phyloP scores from a whole-genome alignment of 1,284 basidiomycete species.

The Cutaneotrichosporon cavernicola region DNA sequence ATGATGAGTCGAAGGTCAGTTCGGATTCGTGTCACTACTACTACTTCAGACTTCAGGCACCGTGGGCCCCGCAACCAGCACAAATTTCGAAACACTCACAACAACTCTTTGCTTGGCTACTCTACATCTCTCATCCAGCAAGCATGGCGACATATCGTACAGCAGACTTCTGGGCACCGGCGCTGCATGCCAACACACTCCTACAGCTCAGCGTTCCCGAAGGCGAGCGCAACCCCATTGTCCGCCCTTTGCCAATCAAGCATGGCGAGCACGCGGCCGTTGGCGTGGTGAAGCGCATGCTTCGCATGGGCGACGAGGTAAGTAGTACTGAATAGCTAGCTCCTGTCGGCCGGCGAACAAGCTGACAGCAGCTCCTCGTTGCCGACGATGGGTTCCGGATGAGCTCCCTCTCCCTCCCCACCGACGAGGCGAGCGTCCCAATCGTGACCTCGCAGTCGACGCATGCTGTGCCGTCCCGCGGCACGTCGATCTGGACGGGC shows the following conservation, averaged over 20 bases:
- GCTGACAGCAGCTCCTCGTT: slow-evolving; percentile 31
- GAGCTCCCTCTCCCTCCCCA: slow-evolving; percentile 31
- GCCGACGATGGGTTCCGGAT: slow-evolving; percentile 45
- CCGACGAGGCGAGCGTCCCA: slow-evolving; percentile 19
- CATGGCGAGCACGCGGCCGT: slow-evolving; percentile 39
- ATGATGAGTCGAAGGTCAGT: neutral
- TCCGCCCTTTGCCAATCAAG: slow-evolving; percentile 46
- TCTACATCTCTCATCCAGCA: slow-evolving; percentile 1
- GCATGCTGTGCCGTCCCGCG: slow-evolving; percentile 15
- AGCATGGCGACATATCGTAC: slow-evolving; percentile 29
- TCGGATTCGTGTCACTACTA: neutral
- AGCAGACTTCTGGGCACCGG: slow-evolving; percentile 47
- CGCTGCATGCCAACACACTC: slow-evolving; percentile 48
- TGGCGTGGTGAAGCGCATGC: slow-evolving; percentile 42
- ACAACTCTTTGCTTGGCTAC: neutral
- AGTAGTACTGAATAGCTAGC: neutral
- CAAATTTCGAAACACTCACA: slow-evolving; percentile 12
- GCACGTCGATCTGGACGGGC: slow-evolving; percentile 23
- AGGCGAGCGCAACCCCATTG: slow-evolving; percentile 37
- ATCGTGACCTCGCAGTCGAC: slow-evolving; percentile 18
- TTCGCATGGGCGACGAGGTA: slow-evolving; percentile 21
- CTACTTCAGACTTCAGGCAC: neutral
- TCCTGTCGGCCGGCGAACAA: neutral
- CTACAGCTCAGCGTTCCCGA: slow-evolving; percentile 46
- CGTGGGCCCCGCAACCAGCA: neutral